These are phyloP conservation scores for Penicillium egyptiacum DNA, from an alignment of 495 filamentous ascomycete genomes.

Conservation along the genomic window DNA sequence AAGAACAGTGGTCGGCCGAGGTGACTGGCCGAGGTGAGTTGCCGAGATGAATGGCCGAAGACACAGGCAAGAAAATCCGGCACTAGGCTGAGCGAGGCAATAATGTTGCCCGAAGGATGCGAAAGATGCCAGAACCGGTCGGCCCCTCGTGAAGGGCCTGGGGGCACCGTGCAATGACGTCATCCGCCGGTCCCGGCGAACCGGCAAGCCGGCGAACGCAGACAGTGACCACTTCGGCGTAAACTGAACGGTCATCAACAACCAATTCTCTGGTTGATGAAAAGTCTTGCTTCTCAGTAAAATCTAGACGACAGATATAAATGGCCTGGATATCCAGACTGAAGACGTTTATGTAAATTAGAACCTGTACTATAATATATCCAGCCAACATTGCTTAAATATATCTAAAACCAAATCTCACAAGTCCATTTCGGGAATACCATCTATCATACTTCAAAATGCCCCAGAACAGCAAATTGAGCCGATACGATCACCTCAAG, in stretches of 20 bases:
- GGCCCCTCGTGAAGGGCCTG: too few relatives aligned
- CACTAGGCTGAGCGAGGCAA: background rate
- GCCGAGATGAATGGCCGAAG: conserved; percentile 1
- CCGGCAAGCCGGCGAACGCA: background rate
- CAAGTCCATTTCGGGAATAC: background rate
- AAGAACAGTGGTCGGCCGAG: background rate
- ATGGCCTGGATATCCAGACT: background rate
- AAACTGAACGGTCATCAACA: background rate
- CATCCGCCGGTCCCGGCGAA: conserved; percentile 8
- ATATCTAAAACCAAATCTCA: background rate
- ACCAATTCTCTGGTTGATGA: background rate
- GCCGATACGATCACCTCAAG: conserved; percentile 3
- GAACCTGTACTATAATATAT: background rate
- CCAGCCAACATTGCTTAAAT: background rate
- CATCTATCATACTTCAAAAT: background rate
- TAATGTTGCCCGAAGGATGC: background rate
- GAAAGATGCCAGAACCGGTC: too few relatives aligned
- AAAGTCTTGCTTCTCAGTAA: background rate
- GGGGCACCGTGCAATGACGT: background rate
- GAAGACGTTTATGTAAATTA: background rate
- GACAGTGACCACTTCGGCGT: background rate
- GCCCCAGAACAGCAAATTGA: background rate
- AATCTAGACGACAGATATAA: background rate
- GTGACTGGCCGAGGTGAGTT: background rate
- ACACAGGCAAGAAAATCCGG: background rate